Base-by-base conservation (phyloP, 345 rosid species). In the Schrenkiella parvula region DNA sequence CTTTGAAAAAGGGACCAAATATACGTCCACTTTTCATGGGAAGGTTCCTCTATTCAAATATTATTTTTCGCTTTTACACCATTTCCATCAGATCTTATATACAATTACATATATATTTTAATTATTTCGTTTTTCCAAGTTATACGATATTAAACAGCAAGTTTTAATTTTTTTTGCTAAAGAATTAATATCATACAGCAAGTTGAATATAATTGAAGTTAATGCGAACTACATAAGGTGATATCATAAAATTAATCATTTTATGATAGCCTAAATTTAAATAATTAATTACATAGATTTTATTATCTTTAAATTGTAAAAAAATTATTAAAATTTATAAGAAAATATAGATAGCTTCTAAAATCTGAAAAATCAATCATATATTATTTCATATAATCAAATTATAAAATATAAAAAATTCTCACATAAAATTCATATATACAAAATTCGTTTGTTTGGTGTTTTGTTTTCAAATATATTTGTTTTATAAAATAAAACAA, bases 171-270 rank as follows among this genome's bases (percentile, higher is more conserved):
- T n/a, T n/a, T n/a, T n/a, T n/a, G n/a, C n/a, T n/a, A n/a, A n/a
- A n/a, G n/a, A n/a, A n/a, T n/a, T n/a, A 23, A 58, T 74, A 51
- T 51, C 15, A 59, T 51, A 32, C 10, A 68, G 15, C 78, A 68
- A 68, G 32, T 75, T 67, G 73, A 32, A 32, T 17, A 75, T 67
- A 60, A 75, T 75, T 75, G 17, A 22, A 2, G 46, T 32, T 67
- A 60, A 60, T 75, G 68, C 69, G 47, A 50, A 50, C 47, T 75
- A 57, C 74, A 50, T 75, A 34, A 3, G 57, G 48, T 72, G 70
- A 64, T 55, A 54, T 48, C 68, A 59, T 51, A 59, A 51, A 56
- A 74, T 60, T 60, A 48, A 32, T 67, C 23, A n/a, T n/a, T n/a
- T n/a, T n/a, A n/a, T n/a, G n/a, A n/a, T n/a, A n/a, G n/a, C n/a